These are phyloP conservation scores for Candolleomyces efflorescens DNA, from an alignment of 768 basidiomycete genomes.

Conservation along the genomic window DNA sequence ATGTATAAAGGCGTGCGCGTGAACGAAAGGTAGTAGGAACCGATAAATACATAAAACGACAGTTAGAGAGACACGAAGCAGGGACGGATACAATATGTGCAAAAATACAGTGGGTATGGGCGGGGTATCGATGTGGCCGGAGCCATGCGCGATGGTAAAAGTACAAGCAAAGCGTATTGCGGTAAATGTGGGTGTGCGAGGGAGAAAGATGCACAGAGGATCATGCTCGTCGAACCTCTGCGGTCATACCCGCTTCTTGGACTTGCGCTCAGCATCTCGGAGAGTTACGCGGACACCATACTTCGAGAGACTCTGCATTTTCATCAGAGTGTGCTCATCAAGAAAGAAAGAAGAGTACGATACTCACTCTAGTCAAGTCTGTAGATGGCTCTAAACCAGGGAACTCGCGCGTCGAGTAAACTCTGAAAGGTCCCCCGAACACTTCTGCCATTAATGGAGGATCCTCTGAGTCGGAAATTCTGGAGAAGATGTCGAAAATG, in stretches of 20 bases:
- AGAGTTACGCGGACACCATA: constrained; percentile 38
- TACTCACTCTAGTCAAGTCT: constrained; percentile 58
- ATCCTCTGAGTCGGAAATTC: constrained; percentile 22
- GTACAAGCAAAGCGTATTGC: not conserved
- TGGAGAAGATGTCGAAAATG: constrained; percentile 56
- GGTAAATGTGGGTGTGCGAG: not conserved
- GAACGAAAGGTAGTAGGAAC: not conserved
- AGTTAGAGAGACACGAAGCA: not conserved
- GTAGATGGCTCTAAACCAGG: constrained; percentile 68
- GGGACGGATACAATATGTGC: not conserved
- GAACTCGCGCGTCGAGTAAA: constrained; percentile 73
- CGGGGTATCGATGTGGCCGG: not conserved
- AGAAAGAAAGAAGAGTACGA: not conserved
- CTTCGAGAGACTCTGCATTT: constrained; percentile 27
- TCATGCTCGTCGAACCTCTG: not conserved
- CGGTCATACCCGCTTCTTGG: constrained; percentile 26
- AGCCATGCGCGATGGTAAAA: not conserved
- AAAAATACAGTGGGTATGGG: constrained; percentile 5
- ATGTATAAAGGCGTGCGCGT: not conserved
- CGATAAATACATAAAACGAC: not conserved
- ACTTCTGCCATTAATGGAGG: constrained; percentile 55
- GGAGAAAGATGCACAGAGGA: not conserved
- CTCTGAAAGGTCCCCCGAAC: constrained; percentile 61
- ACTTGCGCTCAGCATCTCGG: constrained; percentile 35
- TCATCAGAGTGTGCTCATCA: not conserved